Percentiles rank a stretch among this genome's conserved stretches.
These are phyloP conservation scores for Candida sp. DNA, from an alignment of 1,139 yeast species.

Conservation along the genomic window DNA sequence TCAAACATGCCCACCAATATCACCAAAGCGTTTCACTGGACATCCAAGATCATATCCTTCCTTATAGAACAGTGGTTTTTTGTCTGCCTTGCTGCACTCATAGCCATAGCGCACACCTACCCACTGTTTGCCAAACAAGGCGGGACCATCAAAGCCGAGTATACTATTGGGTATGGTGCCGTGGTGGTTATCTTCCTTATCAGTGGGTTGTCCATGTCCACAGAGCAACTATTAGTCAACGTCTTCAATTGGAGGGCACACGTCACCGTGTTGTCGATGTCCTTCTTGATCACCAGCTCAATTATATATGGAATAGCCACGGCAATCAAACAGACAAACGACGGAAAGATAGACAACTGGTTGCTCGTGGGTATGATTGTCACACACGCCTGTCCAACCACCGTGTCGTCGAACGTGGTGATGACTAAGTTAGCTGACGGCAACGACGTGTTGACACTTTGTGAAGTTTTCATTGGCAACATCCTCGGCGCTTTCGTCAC, in stretches of 20 bases:
- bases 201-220: conserved; percentile 78
- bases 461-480: conserved; percentile 88
- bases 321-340: conserved; percentile 65
- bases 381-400: conserved; percentile 89
- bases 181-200: conserved; percentile 85
- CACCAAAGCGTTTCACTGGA: too few species aligned
- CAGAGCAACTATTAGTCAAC: conserved; percentile 61
- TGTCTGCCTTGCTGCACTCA: conserved; percentile 67
- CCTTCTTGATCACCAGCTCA: conserved; percentile 77
- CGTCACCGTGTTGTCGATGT: conserved; percentile 64
- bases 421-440: conserved; percentile 91
- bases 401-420: conserved; percentile 88
- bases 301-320: conserved; percentile 76
- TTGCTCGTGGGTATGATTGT: conserved; percentile 79
- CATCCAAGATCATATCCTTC: too few species aligned
- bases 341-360: conserved; percentile 68
- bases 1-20: too few species aligned
- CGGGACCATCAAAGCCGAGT: conserved; percentile 76
- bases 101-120: conserved; percentile 75
- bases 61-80: conserved; percentile 66
- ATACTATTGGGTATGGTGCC: conserved; percentile 82
- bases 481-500: conserved; percentile 85
- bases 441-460: conserved; percentile 74
- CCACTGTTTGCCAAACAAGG: conserved; percentile 87
- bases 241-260: conserved; percentile 85